phyloP scores from a whole-genome alignment of 78 protist genomes.

The Tieghemostelium lacteum region DNA sequence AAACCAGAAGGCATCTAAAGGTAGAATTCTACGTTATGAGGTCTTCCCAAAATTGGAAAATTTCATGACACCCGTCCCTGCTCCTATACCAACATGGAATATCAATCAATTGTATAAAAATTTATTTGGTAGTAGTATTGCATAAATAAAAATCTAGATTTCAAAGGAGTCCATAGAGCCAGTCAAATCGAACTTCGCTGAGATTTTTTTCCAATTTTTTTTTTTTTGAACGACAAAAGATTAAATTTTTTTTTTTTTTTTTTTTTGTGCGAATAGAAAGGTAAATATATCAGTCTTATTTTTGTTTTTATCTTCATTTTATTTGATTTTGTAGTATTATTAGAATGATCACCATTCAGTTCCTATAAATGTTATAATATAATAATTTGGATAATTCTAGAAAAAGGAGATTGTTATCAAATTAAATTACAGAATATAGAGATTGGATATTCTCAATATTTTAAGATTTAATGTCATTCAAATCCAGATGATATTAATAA shows the following conservation, averaged over 20 bases:
- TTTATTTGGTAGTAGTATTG: conserved; percentile 65
- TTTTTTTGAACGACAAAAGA: neutral
- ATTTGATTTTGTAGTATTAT: neutral
- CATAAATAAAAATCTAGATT: too few species aligned
- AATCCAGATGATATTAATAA: too few species aligned
- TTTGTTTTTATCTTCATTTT: neutral
- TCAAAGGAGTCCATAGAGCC: too few species aligned
- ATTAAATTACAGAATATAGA: neutral
- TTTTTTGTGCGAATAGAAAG: neutral
- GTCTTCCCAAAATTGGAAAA: conserved; percentile 63
- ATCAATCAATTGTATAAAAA: conserved; percentile 41
- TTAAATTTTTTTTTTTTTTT: neutral
- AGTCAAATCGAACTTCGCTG: too few species aligned
- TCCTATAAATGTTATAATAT: neutral
- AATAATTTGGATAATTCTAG: too few species aligned
- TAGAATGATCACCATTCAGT: neutral
- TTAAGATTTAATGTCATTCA: neutral
- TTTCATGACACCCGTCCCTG: conserved; percentile 58
- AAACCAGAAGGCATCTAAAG: conserved; percentile 51
- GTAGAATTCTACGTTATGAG: conserved; percentile 26
- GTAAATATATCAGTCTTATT: too few species aligned
- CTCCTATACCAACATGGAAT: conserved; percentile 38
- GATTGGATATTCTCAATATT: too few species aligned
- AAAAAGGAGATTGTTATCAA: too few species aligned
- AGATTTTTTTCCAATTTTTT: too few species aligned